Evolutionary conservation across 2,329 filamentous ascomycete genomes (phyloP).

Genomic region (Dactylellina cionopaga): DNA sequence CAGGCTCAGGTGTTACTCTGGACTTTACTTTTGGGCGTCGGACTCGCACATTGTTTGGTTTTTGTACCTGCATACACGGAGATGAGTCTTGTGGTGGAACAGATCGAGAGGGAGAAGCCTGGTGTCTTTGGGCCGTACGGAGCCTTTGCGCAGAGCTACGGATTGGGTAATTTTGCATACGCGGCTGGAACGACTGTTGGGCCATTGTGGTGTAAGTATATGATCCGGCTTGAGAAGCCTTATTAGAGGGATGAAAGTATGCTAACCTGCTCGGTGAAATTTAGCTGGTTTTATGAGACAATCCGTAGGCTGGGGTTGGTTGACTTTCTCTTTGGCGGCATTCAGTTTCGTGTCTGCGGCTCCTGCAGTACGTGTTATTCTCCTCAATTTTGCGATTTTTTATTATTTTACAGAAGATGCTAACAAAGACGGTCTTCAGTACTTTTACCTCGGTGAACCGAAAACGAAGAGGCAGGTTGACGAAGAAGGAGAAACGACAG

Average conservation of each 20-base stretch:
- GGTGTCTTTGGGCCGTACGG: conserved; percentile 49
- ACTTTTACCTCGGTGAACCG: conserved; percentile 23
- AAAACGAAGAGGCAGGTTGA: conserved; percentile 16
- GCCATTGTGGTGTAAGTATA: conserved; percentile 47
- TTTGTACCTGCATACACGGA: conserved; percentile 48
- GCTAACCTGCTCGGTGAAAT: conserved; percentile 9
- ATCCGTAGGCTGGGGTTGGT: conserved; percentile 31
- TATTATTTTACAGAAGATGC: not conserved
- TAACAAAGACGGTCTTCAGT: conserved; percentile 11
- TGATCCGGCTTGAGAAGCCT: not conserved
- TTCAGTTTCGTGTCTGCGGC: conserved; percentile 23
- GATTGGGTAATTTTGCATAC: conserved; percentile 46
- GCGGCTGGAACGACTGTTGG: conserved; percentile 46
- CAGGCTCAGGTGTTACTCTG: conserved; percentile 40
- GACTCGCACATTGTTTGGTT: conserved; percentile 38
- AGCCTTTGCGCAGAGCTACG: conserved; percentile 51
- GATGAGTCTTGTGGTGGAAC: conserved; percentile 48
- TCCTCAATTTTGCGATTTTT: not conserved
- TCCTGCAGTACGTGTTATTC: conserved; percentile 28
- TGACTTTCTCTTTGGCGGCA: conserved; percentile 36
- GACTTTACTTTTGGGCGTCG: conserved; percentile 32
- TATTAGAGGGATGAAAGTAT: not conserved
- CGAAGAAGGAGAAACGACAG: conserved; percentile 26
- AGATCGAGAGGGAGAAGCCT: conserved; percentile 47
- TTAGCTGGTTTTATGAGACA: conserved; percentile 50